These are phyloP conservation scores for Geotrichum klebahnii DNA, from an alignment of 1,139 yeast species.

Conservation along the genomic window DNA sequence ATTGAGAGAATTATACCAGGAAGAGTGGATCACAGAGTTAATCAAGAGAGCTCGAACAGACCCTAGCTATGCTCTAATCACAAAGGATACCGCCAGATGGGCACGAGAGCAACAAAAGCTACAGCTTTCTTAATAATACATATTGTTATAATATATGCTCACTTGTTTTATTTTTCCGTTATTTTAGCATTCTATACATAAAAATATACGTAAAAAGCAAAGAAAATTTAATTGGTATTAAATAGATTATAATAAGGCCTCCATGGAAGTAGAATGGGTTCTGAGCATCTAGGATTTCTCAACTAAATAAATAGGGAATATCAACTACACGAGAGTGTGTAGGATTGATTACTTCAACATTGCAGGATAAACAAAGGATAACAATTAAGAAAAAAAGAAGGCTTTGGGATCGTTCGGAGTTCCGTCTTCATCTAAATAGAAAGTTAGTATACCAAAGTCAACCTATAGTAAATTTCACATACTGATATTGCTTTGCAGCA, in stretches of 20 bases:
- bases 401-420: constrained; percentile 47
- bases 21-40: constrained; percentile 74
- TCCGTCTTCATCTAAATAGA: constrained; percentile 32
- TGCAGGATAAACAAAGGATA: not conserved
- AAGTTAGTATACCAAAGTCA: constrained; percentile 5
- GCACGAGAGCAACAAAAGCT: constrained; percentile 83
- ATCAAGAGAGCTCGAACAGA: constrained; percentile 70
- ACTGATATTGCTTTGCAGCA: constrained; percentile 54
- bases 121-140: constrained; percentile 37
- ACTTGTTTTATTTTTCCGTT: constrained; percentile 4
- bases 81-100: constrained; percentile 92
- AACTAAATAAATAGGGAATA: not conserved
- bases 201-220: not conserved
- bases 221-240: not conserved
- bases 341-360: not conserved
- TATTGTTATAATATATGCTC: not conserved
- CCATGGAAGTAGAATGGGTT: too few relatives aligned
- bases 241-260: too few relatives aligned
- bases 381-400: constrained; percentile 40
- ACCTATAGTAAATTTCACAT: constrained; percentile 2
- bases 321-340: not conserved
- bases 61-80: constrained; percentile 55
- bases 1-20: constrained; percentile 59
- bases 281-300: too few relatives aligned
- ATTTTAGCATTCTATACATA: not conserved